phyloP scores from a whole-genome alignment of 1,139 yeast species.

The Yamadazyma atmosphaerica region DNA sequence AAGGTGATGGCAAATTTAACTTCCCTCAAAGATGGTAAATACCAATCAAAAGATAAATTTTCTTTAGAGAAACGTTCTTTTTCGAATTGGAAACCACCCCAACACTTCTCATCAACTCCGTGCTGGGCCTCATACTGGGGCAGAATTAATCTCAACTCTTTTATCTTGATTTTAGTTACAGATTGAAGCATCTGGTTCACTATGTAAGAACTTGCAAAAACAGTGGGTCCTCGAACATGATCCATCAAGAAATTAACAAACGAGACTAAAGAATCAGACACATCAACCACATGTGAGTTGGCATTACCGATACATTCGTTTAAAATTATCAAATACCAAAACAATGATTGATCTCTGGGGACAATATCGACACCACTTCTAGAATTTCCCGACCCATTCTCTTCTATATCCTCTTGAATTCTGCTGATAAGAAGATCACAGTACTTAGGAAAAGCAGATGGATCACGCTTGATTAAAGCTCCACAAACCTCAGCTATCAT shows the following conservation, averaged over 20 bases:
- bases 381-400: slow-evolving; percentile 80
- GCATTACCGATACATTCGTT: slow-evolving; percentile 76
- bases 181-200: slow-evolving; percentile 69
- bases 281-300: slow-evolving; percentile 46
- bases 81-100: slow-evolving; percentile 73
- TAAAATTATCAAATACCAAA: slow-evolving; percentile 70
- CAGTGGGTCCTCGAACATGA: slow-evolving; percentile 65
- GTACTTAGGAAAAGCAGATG: slow-evolving; percentile 44
- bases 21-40: slow-evolving; percentile 59
- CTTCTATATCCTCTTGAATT: slow-evolving; percentile 70
- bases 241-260: slow-evolving; percentile 55
- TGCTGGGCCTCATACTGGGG: slow-evolving; percentile 29
- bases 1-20: slow-evolving; percentile 61
- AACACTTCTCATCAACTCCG: slow-evolving; percentile 51
- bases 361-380: slow-evolving; percentile 69
- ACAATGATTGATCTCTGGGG: slow-evolving; percentile 75
- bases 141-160: slow-evolving; percentile 56
- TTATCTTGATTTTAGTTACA: slow-evolving; percentile 57
- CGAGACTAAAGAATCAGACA: slow-evolving; percentile 47
- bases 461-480: slow-evolving; percentile 64
- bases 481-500: slow-evolving; percentile 73
- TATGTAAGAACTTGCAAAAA: slow-evolving; percentile 47
- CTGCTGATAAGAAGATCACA: slow-evolving; percentile 48
- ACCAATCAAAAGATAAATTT: slow-evolving; percentile 70
- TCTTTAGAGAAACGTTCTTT: slow-evolving; percentile 39